Base-by-base conservation (phyloP, 2,329 filamentous ascomycete genomes). In the Verticillium dahliae region DNA sequence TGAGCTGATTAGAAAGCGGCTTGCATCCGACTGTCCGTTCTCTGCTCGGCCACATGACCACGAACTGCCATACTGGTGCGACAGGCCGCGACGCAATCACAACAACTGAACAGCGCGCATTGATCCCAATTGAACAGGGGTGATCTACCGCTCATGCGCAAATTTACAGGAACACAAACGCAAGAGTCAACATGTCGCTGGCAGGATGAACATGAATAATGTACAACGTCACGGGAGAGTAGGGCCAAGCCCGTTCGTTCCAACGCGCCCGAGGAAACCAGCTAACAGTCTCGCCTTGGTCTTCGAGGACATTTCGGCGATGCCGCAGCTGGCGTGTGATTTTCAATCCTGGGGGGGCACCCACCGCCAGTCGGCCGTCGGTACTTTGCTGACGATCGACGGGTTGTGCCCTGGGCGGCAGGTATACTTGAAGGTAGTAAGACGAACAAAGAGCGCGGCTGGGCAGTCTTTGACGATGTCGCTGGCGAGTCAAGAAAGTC, bases 311-410 rank as follows among this genome's bases (percentile, higher is more conserved):
- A 52, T 52, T 52, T 52, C 22, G 18, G 22, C 45, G 11, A 27
- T n/a, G 7, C 22, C 22, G 7, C 18, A 13, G 22, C 3, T 18
- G 11, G 45, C 18, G n/a, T 27, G 45, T 52, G 45, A 52, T 27
- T 22, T 27, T n/a, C 45, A 52, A 11, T 4, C 18, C 45, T 52
- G 27, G 27, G 18, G 45, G 45, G n/a, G 9, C 45, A 52, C 45
- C 45, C n/a, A n/a, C 45, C 45, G 45, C 22, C n/a, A 13, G 18
- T 52, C n/a, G 45, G 45, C 22, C n/a, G 31, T 54, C 45, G 58
- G 58, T 33, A 59, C 41, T 59, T 59, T 59, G 34, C 58, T 41
- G 58, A 59, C 58, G 58, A 59, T 59, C 2, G 45, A 37, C 13
- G 7, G 9, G 35, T 4, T 22, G n/a, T 52, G 7, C 18, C 18